A percentile compares a stretch with the other conserved stretches of the same genome.
phyloP scores from a whole-genome alignment of 2,329 filamentous ascomycete genomes.

The Hawksworthiomyces lignivorus region DNA sequence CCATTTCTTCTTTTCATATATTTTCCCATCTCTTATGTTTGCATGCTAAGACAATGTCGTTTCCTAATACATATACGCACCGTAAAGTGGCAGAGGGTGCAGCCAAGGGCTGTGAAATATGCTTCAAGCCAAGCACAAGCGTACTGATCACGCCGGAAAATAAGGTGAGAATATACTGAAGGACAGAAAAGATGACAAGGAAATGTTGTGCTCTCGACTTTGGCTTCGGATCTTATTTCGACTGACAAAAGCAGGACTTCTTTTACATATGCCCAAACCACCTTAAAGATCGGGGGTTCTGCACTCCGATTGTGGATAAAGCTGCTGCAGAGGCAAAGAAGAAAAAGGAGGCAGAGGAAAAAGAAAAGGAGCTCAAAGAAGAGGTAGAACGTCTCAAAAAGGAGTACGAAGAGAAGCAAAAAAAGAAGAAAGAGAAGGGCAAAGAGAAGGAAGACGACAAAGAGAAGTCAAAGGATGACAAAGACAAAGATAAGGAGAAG shows the following conservation, averaged over 20 bases:
- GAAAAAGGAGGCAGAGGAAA: slow-evolving; percentile 57
- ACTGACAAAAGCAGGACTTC: no score
- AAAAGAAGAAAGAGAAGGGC: slow-evolving; percentile 61
- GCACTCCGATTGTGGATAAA: slow-evolving; percentile 63
- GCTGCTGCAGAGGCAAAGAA: slow-evolving; percentile 56
- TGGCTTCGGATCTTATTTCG: no score
- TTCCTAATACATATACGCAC: slow-evolving; percentile 76
- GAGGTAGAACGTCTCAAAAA: slow-evolving; percentile 61
- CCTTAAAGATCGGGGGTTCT: slow-evolving; percentile 76
- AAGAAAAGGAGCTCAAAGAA: slow-evolving; percentile 57
- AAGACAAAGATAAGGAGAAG: slow-evolving; percentile 34
- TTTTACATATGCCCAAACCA: slow-evolving; percentile 86
- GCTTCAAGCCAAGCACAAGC: slow-evolving; percentile 79
- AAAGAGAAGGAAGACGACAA: slow-evolving; percentile 48
- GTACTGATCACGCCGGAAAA: slow-evolving; percentile 86
- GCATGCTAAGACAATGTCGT: slow-evolving; percentile 40
- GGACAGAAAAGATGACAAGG: no score
- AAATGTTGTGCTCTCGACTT: no score
- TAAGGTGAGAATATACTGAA: slow-evolving; percentile 60
- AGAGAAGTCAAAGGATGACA: slow-evolving; percentile 36
- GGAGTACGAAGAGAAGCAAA: slow-evolving; percentile 68
- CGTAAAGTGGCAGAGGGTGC: slow-evolving; percentile 80
- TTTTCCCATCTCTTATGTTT: no score
- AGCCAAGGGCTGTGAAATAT: slow-evolving; percentile 80
- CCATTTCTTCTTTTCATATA: no score